phyloP scores from a whole-genome alignment of 345 rosid genomes.

The Sonneratia caseolaris region DNA sequence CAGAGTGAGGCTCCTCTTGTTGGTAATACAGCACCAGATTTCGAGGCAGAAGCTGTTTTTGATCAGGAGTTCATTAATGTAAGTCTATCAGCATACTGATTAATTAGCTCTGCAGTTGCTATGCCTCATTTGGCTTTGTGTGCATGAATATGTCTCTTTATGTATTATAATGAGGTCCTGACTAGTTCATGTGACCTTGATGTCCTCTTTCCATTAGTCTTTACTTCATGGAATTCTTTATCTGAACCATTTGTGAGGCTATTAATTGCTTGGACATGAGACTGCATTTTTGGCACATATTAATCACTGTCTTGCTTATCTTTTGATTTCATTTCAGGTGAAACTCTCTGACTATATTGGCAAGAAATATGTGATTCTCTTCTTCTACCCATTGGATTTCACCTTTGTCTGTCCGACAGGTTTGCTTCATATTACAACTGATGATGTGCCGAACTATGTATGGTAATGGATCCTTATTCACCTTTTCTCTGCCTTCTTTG shows the following conservation, averaged over 20 bases:
- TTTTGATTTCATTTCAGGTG: constrained; percentile 44
- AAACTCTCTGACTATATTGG: constrained; percentile 92
- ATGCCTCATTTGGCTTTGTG: neutral
- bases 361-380: constrained; percentile 95
- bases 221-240: too few relatives aligned
- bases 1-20: constrained; percentile 79
- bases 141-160: neutral
- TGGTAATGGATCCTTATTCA: neutral
- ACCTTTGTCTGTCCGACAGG: constrained; percentile 99
- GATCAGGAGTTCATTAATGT: constrained; percentile 96
- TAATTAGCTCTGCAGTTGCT: neutral
- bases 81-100: constrained; percentile 1
- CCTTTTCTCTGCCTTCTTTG: constrained; percentile 1
- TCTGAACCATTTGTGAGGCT: neutral
- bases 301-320: neutral
- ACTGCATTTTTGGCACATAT: neutral
- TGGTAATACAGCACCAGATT: constrained; percentile 80
- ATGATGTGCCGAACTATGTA: neutral
- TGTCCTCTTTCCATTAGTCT: neutral
- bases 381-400: constrained; percentile 98
- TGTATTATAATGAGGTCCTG: neutral
- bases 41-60: constrained; percentile 95
- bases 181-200: too few relatives aligned
- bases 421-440: constrained; percentile 14
- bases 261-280: neutral